Percentiles rank a stretch among this genome's conserved stretches.
These are phyloP conservation scores for Didymella pinodella DNA, from an alignment of 2,329 filamentous ascomycete species.

Conservation along the genomic window DNA sequence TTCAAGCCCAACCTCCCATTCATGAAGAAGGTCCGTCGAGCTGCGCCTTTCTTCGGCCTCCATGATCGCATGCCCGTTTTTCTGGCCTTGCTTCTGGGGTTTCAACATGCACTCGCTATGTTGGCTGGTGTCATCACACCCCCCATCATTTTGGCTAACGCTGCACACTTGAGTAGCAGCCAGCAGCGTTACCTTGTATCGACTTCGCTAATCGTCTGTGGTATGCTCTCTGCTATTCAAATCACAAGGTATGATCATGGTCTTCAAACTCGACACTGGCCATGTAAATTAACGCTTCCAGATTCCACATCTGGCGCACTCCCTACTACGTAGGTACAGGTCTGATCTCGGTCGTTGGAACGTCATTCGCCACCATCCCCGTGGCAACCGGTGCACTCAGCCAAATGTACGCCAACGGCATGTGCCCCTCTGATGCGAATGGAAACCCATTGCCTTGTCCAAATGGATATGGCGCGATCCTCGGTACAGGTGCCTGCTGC, in stretches of 20 bases:
- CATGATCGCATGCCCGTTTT: conserved; percentile 79
- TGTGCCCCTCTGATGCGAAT: conserved; percentile 65
- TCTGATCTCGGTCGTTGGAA: conserved; percentile 79
- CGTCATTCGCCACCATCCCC: conserved; percentile 79
- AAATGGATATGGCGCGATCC: conserved; percentile 75
- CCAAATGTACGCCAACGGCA: conserved; percentile 81
- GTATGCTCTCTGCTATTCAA: conserved; percentile 76
- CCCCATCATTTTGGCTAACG: conserved; percentile 73
- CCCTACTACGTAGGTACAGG: conserved; percentile 73
- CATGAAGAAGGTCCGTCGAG: conserved; percentile 67
- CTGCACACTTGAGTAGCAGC: conserved; percentile 68
- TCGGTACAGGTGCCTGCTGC: conserved; percentile 67
- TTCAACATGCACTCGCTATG: conserved; percentile 84
- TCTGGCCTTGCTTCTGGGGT: conserved; percentile 75
- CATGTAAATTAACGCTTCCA: not conserved
- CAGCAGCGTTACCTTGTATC: conserved; percentile 81
- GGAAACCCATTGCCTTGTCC: conserved; percentile 77
- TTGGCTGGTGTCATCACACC: conserved; percentile 73
- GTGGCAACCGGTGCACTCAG: conserved; percentile 74
- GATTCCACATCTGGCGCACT: conserved; percentile 74
- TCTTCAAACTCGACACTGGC: conserved; percentile 37
- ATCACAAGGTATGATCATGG: conserved; percentile 62
- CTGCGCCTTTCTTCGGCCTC: conserved; percentile 85
- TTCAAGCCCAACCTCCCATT: conserved; percentile 86
- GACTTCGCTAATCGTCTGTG: conserved; percentile 79